These are phyloP conservation scores for Cercospora sp. DNA, from an alignment of 2,329 filamentous ascomycete species.

Conservation along the genomic window DNA sequence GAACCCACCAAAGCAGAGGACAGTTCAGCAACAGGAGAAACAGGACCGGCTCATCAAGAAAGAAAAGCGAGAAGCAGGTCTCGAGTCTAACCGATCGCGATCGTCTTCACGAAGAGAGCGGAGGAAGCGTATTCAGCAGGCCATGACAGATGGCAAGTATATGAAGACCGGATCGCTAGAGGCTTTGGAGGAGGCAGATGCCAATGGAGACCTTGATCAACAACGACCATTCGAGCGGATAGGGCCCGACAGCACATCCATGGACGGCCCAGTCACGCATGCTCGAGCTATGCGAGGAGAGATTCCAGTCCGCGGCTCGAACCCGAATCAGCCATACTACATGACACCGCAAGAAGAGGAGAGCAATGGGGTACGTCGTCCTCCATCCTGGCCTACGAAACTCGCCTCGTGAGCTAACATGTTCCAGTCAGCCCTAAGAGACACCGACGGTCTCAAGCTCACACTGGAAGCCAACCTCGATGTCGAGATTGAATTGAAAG, in stretches of 20 bases:
- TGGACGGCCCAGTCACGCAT: constrained; percentile 58
- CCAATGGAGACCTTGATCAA: constrained; percentile 49
- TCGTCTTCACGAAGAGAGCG: constrained; percentile 51
- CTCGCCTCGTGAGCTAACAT: not conserved
- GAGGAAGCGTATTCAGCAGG: constrained; percentile 49
- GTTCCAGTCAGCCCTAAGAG: constrained; percentile 44
- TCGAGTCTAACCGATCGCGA: constrained; percentile 49
- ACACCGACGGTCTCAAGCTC: constrained; percentile 68
- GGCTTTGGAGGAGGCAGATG: constrained; percentile 54
- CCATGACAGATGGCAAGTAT: constrained; percentile 51
- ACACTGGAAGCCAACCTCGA: constrained; percentile 77
- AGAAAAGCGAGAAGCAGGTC: constrained; percentile 35
- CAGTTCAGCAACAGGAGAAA: constrained; percentile 50
- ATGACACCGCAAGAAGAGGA: constrained; percentile 32
- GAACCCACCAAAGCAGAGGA: constrained; percentile 41
- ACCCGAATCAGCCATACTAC: constrained; percentile 53
- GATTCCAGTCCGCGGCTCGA: constrained; percentile 55
- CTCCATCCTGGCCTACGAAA: not conserved
- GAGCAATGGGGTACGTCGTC: constrained; percentile 22
- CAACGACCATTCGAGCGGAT: constrained; percentile 58
- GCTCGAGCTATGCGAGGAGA: constrained; percentile 57
- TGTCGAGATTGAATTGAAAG: constrained; percentile 82
- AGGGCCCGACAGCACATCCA: constrained; percentile 56
- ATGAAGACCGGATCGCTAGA: constrained; percentile 54
- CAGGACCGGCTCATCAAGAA: constrained; percentile 42